These are phyloP conservation scores for Cryptosporidium viatorum DNA, from an alignment of 169 alveolate genomes.

Conservation along the genomic window DNA sequence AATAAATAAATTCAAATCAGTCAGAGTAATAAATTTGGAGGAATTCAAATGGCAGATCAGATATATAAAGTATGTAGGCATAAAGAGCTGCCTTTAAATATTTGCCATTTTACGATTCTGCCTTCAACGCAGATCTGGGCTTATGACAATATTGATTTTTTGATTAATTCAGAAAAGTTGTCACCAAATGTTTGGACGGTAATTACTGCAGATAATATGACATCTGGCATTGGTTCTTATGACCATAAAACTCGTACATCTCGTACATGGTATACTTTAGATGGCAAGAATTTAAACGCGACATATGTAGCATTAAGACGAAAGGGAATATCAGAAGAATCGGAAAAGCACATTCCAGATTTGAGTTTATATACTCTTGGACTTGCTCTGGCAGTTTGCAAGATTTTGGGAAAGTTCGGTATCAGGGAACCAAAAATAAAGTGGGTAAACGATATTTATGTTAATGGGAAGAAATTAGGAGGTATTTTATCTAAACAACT, in stretches of 20 bases:
- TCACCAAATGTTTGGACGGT: slow-evolving; percentile 48
- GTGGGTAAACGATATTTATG: slow-evolving; percentile 69
- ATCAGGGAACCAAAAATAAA: slow-evolving; percentile 25
- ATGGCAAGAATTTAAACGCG: slow-evolving; percentile 41
- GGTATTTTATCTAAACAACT: slow-evolving; percentile 47
- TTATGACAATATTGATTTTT: slow-evolving; percentile 33
- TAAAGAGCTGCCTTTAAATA: slow-evolving; percentile 11
- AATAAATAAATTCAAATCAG: neutral
- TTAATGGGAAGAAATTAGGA: slow-evolving; percentile 42
- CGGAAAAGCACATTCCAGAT: neutral
- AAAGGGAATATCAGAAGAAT: neutral
- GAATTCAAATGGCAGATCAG: neutral
- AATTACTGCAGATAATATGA: slow-evolving; percentile 51
- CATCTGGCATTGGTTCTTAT: slow-evolving; percentile 66
- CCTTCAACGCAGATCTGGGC: slow-evolving; percentile 72
- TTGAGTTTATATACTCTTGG: slow-evolving; percentile 20
- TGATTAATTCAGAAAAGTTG: slow-evolving; percentile 3
- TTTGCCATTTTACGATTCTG: slow-evolving; percentile 22
- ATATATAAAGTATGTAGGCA: slow-evolving; percentile 18
- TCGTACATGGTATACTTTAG: slow-evolving; percentile 15
- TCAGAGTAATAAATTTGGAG: neutral
- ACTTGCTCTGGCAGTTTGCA: slow-evolving; percentile 32
- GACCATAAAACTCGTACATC: slow-evolving; percentile 1
- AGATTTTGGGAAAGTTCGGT: slow-evolving; percentile 33
- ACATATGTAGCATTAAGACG: slow-evolving; percentile 39